Evolutionary conservation across 805 yeast genomes (phyloP).

Genomic region (Barnettozyma vustinii): DNA sequence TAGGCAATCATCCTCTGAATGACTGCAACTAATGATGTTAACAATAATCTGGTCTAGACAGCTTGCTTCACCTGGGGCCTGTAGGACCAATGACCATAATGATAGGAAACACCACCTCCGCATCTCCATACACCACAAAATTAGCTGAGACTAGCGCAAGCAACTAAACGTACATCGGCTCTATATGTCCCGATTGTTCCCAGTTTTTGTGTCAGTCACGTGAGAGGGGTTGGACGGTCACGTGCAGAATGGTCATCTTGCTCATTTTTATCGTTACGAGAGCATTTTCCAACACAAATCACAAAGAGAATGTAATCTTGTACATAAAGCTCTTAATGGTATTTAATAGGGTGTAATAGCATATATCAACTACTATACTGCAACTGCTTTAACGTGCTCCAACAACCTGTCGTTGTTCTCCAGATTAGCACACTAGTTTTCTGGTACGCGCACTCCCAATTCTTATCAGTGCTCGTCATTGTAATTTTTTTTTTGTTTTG

Average conservation of each 20-base stretch:
- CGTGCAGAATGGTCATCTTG: not conserved
- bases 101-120: too few relatives aligned
- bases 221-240: not conserved
- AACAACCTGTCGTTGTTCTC: too few relatives aligned
- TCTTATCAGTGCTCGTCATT: not conserved
- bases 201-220: slow-evolving; percentile 4
- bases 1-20: too few relatives aligned
- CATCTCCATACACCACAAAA: too few relatives aligned
- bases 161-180: not conserved
- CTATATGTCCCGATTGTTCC: not conserved
- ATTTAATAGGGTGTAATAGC: too few relatives aligned
- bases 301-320: not conserved
- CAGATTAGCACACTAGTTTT: not conserved
- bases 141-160: not conserved
- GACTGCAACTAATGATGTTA: too few relatives aligned
- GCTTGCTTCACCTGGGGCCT: too few relatives aligned
- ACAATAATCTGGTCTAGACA: too few relatives aligned
- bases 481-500: not conserved
- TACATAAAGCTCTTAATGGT: not conserved
- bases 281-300: not conserved
- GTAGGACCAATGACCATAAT: too few relatives aligned
- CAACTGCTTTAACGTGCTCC: too few relatives aligned
- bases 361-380: too few relatives aligned
- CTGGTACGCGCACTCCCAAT: not conserved
- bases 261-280: not conserved